Base-by-base conservation (phyloP, 495 filamentous ascomycete genomes). In the Neurospora sp. region DNA sequence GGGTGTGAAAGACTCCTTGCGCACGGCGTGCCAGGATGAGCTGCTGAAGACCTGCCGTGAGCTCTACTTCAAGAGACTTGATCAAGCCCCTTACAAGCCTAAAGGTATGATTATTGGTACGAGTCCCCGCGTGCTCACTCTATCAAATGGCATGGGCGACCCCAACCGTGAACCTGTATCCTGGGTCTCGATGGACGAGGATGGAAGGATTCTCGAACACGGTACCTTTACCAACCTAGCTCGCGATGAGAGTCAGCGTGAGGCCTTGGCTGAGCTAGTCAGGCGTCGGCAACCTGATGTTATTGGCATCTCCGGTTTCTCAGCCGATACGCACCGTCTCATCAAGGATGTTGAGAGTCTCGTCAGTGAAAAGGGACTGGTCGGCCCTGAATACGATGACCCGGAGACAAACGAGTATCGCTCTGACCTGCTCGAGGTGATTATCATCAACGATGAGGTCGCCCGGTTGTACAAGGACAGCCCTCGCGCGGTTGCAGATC, bases 81-180 rank as follows among this genome's bases (percentile, higher is more conserved):
- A 99, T 79, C 96, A 99, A 81, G 94, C 96, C 14, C 95, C 96
- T 3, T 94, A 94, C 82, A 97, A 97, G 77, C 94, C 96, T 18
- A 93, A 93, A 80, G 95, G 94, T n/a, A 92, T 97, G 90, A 85
- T 91, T 12, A 84, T 96, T 45, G 96, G 96, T 18, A 97, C 95
- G 18, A 88, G 90, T 7, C 94, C 96, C 35, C 91, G 95, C 37
- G 93, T 97, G 40, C 88, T 99, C 39, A 87, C 93, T 2, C 79
- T 99, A 20, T 93, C 94, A 3, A 94, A 93, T 74, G 96, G 96
- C 70, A 87, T 88, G 78, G 93, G 93, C 16, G 86, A 91, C 72
- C 85, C 89, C 14, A 90, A 88, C 69, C 85, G 84, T 65, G 94
- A 97, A 72, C 91, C 93, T 38, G 88, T 97, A 45, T 92, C 87